Conservation (phyloP, 2,329 filamentous ascomycete genomes). For the Cercospora beticola region DNA sequence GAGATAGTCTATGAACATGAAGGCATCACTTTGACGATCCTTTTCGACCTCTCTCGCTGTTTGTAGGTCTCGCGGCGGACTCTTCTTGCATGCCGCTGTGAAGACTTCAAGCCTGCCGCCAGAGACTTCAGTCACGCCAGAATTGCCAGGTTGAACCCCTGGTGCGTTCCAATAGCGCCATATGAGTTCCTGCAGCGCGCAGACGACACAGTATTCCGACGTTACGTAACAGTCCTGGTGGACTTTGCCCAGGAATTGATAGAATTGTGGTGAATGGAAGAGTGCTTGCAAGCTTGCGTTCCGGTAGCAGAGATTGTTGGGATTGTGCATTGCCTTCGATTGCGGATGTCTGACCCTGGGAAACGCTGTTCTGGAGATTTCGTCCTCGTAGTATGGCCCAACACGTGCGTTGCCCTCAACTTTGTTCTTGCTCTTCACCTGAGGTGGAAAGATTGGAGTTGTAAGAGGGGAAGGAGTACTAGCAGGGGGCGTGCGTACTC, state of each 20-base stretch:
- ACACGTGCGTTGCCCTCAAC: neutral
- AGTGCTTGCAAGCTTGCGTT: slow-evolving; percentile 18
- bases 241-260: slow-evolving; percentile 6
- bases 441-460: neutral
- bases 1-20: slow-evolving; percentile 14
- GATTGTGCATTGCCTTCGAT: slow-evolving; percentile 19
- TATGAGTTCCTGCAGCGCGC: slow-evolving; percentile 13
- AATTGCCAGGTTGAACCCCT: neutral
- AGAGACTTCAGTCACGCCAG: neutral
- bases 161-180: neutral
- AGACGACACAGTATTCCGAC: slow-evolving; percentile 10
- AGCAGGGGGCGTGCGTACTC: neutral
- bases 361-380: slow-evolving; percentile 2
- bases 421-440: no score
- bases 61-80: neutral
- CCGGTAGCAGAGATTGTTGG: slow-evolving; percentile 15
- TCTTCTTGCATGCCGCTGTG: neutral
- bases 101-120: neutral
- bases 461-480: no score
- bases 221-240: slow-evolving; percentile 10
- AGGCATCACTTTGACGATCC: slow-evolving; percentile 4
- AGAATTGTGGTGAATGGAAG: slow-evolving; percentile 18
- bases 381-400: neutral
- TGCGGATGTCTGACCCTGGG: neutral
- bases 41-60: neutral